Base-by-base conservation (phyloP, 2,329 filamentous ascomycete species). In the Chalaropsis ovoidea region DNA sequence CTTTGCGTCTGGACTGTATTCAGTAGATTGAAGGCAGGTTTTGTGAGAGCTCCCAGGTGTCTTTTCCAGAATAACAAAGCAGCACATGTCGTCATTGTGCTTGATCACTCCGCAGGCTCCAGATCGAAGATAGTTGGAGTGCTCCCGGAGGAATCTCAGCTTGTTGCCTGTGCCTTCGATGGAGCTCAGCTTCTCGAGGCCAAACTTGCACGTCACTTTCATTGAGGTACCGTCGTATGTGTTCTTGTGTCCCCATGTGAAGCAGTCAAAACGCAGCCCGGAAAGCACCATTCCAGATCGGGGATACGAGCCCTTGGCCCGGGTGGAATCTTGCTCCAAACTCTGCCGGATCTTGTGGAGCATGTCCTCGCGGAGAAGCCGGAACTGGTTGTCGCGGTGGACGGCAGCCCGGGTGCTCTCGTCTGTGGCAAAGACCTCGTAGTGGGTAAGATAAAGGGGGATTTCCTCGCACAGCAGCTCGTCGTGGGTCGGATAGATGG, bases 321-420 rank as follows among this genome's bases (percentile, higher is more conserved):
- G 17, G 17, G 17, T 19, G n/a, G n/a, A n/a, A 47, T 47, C 45
- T 47, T 47, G 17, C 45, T 47, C 17, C 0, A 86, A 72, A 61
- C 87, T 86, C 8, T 85, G 81, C 0, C 83, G 79, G 1, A 91
- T 75, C 68, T 87, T 86, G 0, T 78, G 81, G 0, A 90, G 74
- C 79, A 90, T 85, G 68, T 90, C 87, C 69, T 91, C 86, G 2
- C 88, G 77, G 0, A 89, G 75, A 0, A 90, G 78, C 0, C 88
- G 84, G 69, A 88, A 92, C 63, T 89, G 84, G 70, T 87, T 88
- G 70, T 89, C 87, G 0, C 88, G 72, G 71, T 90, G 84, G 0
- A 75, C 72, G 0, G 73, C 73, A 0, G 79, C 72, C 0, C 83
- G 78, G 0, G 72, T 69, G 1, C 71, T 70, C 7, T 1, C 75